Conservation (phyloP, 140 eudicot genomes). For the Bidens hawaiensis region DNA sequence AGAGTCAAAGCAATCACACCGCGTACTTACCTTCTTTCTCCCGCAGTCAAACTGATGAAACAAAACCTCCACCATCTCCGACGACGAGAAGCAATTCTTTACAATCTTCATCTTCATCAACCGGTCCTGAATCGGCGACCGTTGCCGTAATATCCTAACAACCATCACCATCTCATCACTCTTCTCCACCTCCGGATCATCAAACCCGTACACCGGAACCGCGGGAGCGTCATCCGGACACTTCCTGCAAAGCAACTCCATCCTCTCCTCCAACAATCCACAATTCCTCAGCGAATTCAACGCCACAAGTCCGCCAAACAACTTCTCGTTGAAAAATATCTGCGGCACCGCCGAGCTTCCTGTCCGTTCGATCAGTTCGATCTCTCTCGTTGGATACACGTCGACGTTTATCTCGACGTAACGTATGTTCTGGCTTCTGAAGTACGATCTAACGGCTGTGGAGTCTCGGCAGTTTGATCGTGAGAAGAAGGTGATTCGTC, state of each 20-base stretch:
- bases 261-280: constrained; percentile 62
- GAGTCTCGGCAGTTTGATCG: constrained; percentile 81
- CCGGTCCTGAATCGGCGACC: constrained; percentile 73
- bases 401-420: constrained; percentile 85
- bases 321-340: constrained; percentile 75
- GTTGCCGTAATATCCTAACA: constrained; percentile 61
- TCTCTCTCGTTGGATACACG: constrained; percentile 66
- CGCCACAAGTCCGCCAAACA: constrained; percentile 82
- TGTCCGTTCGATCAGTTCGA: constrained; percentile 59
- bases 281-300: constrained; percentile 76
- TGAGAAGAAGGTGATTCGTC: constrained; percentile 76
- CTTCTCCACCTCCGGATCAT: constrained; percentile 61
- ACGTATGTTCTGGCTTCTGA: constrained; percentile 48
- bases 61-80: constrained; percentile 67
- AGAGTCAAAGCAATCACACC: constrained; percentile 3
- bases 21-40: constrained; percentile 61
- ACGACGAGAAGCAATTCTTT: constrained; percentile 69
- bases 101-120: constrained; percentile 78
- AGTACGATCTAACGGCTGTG: constrained; percentile 62
- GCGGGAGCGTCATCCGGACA: constrained; percentile 78
- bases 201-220: constrained; percentile 82
- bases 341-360: constrained; percentile 73
- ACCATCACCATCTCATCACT: constrained; percentile 53
- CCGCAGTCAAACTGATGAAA: constrained; percentile 56
- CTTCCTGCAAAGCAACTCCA: constrained; percentile 56